phyloP scores from a whole-genome alignment of 2,329 filamentous ascomycete species.

The Pseudocercospora cruenta region DNA sequence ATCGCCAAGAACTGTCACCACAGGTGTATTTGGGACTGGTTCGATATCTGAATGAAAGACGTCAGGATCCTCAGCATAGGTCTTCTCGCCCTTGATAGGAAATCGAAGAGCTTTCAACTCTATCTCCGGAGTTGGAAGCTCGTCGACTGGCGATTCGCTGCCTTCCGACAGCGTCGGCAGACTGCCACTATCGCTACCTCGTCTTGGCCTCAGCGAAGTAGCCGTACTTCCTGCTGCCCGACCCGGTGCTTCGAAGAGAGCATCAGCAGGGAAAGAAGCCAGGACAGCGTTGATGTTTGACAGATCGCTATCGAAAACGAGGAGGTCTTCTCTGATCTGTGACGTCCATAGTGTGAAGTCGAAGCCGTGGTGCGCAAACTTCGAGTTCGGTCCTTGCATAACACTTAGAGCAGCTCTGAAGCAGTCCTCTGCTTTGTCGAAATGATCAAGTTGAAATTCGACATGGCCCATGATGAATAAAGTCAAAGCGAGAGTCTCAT shows the following conservation, averaged over 20 bases:
- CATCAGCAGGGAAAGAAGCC: constrained; percentile 30
- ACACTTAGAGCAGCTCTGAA: constrained; percentile 27
- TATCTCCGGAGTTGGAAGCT: constrained; percentile 11
- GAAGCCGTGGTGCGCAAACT: constrained; percentile 23
- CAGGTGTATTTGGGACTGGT: neutral
- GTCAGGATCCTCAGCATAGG: neutral
- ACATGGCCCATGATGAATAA: constrained; percentile 38
- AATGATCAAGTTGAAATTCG: constrained; percentile 31
- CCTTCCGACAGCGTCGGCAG: constrained; percentile 20
- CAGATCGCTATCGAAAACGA: constrained; percentile 8
- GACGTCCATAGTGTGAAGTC: constrained; percentile 28
- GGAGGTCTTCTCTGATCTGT: constrained; percentile 22
- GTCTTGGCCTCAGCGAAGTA: constrained; percentile 15
- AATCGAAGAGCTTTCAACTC: constrained; percentile 1
- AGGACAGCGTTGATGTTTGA: constrained; percentile 14
- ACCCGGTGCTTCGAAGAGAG: constrained; percentile 31
- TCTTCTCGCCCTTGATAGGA: neutral
- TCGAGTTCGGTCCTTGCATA: constrained; percentile 22
- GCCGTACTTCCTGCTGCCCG: constrained; percentile 8
- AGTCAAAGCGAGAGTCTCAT: constrained; percentile 27
- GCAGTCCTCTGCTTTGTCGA: constrained; percentile 27
- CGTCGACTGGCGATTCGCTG: constrained; percentile 15
- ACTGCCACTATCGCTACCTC: constrained; percentile 13
- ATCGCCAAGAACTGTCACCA: neutral
- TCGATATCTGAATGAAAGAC: neutral